A percentile compares a stretch with the other conserved stretches of the same genome.
Conservation (phyloP, 2,329 filamentous ascomycete species). For the Plectosphaerella sp. region DNA sequence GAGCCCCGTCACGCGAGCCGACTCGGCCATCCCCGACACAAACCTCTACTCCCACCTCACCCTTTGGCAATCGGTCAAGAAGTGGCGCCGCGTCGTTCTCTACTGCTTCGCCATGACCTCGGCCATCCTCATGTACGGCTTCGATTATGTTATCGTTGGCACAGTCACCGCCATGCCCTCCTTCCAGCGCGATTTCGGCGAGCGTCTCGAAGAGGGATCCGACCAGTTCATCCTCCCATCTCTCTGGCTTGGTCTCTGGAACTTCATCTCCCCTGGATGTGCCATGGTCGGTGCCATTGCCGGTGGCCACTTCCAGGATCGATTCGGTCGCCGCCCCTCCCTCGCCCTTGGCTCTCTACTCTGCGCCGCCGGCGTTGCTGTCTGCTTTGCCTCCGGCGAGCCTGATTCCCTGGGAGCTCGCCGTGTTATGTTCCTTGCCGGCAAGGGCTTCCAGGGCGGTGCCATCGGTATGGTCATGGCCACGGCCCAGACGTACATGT, state of each 20-base stretch:
- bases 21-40: neutral
- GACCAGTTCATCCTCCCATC: conserved; percentile 32
- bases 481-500: conserved; percentile 42
- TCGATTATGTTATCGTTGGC: conserved; percentile 23
- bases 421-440: conserved; percentile 35
- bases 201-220: conserved; percentile 13
- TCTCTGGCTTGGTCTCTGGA: conserved; percentile 40
- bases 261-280: conserved; percentile 30
- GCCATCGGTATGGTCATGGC: conserved; percentile 39
- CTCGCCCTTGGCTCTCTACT: conserved; percentile 29
- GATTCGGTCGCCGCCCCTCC: conserved; percentile 28
- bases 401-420: conserved; percentile 17
- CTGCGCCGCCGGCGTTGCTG: conserved; percentile 29
- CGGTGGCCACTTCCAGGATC: conserved; percentile 35
- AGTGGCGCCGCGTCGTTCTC: conserved; percentile 16
- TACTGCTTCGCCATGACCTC: conserved; percentile 20
- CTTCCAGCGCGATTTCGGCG: conserved; percentile 29
- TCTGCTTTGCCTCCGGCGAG: conserved; percentile 18
- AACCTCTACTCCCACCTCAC: conserved; percentile 12
- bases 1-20: no score
- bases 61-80: conserved; percentile 17
- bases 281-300: conserved; percentile 29
- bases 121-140: conserved; percentile 21
- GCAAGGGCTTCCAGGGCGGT: conserved; percentile 39
- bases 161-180: conserved; percentile 24